Evolutionary conservation across 2,329 filamentous ascomycete genomes (phyloP).

Genomic region (Penicillium sp.): DNA sequence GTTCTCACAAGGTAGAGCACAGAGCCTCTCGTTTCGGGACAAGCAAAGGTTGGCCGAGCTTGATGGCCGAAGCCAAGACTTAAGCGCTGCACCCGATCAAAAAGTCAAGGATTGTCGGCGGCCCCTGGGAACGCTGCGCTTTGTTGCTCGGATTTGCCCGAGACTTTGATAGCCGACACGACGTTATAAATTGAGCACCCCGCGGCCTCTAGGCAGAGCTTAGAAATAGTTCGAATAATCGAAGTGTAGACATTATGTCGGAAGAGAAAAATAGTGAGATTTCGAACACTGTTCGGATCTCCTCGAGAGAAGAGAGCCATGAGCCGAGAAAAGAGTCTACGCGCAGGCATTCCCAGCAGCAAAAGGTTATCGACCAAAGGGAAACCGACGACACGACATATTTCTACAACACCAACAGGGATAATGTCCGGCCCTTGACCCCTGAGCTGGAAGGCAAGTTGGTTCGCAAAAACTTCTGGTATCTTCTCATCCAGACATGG

Average conservation of each 20-base stretch:
- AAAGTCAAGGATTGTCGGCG: not conserved
- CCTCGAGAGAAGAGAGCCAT: not conserved
- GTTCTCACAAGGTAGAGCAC: constrained; percentile 1
- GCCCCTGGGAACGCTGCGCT: not conserved
- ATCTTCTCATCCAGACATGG: constrained; percentile 12
- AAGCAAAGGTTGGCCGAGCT: constrained; percentile 7
- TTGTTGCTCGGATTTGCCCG: constrained; percentile 2
- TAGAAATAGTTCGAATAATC: not conserved
- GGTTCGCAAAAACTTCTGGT: constrained; percentile 12
- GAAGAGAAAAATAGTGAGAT: not conserved
- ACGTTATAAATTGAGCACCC: not conserved
- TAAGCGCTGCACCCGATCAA: not conserved
- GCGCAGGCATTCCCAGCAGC: not conserved
- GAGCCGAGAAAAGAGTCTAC: not conserved
- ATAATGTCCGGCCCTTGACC: not conserved
- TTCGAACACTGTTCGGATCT: not conserved
- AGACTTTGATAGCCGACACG: not conserved
- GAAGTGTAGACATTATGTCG: not conserved
- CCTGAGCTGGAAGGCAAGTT: constrained; percentile 4
- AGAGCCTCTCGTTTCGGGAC: not conserved
- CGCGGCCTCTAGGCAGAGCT: too few species aligned
- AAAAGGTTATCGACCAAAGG: not conserved
- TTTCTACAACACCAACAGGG: constrained; percentile 13
- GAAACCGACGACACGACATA: constrained; percentile 9
- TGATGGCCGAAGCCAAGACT: not conserved